Conservation (phyloP, 495 filamentous ascomycete genomes). For the Penicillium lagena region DNA sequence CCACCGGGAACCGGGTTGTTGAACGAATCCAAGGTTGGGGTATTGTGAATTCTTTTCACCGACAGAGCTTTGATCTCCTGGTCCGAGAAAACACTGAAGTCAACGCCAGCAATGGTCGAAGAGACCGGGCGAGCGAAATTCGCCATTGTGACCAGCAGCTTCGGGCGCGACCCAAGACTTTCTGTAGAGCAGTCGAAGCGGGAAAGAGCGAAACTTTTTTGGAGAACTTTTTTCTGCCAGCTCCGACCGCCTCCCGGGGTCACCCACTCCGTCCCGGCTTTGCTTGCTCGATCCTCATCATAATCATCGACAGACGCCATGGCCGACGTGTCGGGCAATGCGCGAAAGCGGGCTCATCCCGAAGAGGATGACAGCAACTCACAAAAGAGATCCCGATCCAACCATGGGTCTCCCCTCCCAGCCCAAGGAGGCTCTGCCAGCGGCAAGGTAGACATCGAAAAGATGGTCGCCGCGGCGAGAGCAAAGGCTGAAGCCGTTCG, state of each 20-base stretch:
- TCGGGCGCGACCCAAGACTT: conserved; percentile 36
- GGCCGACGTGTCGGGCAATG: conserved; percentile 44
- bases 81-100: conserved; percentile 75
- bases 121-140: conserved; percentile 87
- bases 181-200: not conserved
- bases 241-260: conserved; percentile 16
- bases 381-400: conserved; percentile 54
- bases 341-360: conserved; percentile 54
- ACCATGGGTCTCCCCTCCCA: conserved; percentile 51
- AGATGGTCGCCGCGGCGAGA: conserved; percentile 56
- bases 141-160: conserved; percentile 46
- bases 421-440: conserved; percentile 24
- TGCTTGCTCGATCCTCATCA: not conserved
- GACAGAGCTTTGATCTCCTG: conserved; percentile 84
- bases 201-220: conserved; percentile 19
- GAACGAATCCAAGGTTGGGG: conserved; percentile 81
- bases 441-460: conserved; percentile 50
- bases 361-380: conserved; percentile 44
- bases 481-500: conserved; percentile 55
- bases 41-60: conserved; percentile 85
- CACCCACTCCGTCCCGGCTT: not conserved
- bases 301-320: conserved; percentile 22
- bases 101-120: conserved; percentile 78
- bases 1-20: conserved; percentile 81
- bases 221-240: conserved; percentile 28